These are phyloP conservation scores for Fusarium oligoseptatum DNA, from an alignment of 2,329 filamentous ascomycete species.

Conservation along the genomic window DNA sequence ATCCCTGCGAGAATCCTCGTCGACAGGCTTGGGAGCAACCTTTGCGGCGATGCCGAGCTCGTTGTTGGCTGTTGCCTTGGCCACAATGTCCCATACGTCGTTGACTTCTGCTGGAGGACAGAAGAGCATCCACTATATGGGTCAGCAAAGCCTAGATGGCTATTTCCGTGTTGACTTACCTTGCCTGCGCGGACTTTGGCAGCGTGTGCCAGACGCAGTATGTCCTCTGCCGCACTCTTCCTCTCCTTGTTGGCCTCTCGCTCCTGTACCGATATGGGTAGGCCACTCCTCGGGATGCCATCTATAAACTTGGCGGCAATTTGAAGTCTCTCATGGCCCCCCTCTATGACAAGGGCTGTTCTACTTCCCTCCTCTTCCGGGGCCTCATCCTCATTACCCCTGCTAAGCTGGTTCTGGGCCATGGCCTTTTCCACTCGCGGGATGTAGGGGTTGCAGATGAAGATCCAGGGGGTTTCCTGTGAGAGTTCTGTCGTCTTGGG, in stretches of 20 bases:
- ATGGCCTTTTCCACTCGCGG: slow-evolving; percentile 51
- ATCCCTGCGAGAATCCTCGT: slow-evolving; percentile 54
- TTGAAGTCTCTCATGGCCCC: slow-evolving; percentile 64
- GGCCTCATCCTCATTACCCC: slow-evolving; percentile 63
- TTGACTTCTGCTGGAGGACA: slow-evolving; percentile 67
- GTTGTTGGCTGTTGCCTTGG: slow-evolving; percentile 74
- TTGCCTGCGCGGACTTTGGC: slow-evolving; percentile 75
- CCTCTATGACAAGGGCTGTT: slow-evolving; percentile 62
- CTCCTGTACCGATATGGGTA: slow-evolving; percentile 54
- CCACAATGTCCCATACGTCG: slow-evolving; percentile 75
- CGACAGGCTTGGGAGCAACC: slow-evolving; percentile 69
- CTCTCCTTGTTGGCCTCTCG: slow-evolving; percentile 65
- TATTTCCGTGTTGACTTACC: slow-evolving; percentile 53
- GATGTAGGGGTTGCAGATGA: slow-evolving; percentile 74
- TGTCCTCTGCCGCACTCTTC: slow-evolving; percentile 63
- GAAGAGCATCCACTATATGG: slow-evolving; percentile 80
- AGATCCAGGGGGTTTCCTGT: slow-evolving; percentile 75
- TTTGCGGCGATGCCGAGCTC: slow-evolving; percentile 81
- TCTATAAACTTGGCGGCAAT: slow-evolving; percentile 64
- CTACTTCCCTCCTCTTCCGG: slow-evolving; percentile 62
- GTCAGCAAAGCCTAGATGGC: slow-evolving; percentile 47
- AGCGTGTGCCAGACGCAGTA: slow-evolving; percentile 72
- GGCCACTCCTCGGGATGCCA: slow-evolving; percentile 55
- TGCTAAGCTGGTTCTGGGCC: slow-evolving; percentile 53
- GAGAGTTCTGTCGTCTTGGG: slow-evolving; percentile 70